Percentiles rank a stretch among this genome's conserved stretches.
phyloP scores from a whole-genome alignment of 768 basidiomycete genomes.

The Tricholoma hemisulphureum region DNA sequence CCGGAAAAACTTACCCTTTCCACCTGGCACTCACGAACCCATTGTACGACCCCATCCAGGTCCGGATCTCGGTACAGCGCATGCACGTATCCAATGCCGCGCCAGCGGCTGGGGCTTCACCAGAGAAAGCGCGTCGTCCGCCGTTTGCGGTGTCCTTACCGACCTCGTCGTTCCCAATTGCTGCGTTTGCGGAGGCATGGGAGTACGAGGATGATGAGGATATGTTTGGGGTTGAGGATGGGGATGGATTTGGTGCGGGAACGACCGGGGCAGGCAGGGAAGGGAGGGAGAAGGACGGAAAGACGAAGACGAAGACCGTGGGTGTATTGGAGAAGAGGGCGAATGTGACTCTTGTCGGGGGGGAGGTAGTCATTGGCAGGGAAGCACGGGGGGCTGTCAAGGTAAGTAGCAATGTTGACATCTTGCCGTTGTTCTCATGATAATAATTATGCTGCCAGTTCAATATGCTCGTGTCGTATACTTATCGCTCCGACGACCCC shows the following conservation, averaged over 20 bases:
- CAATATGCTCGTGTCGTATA: constrained; percentile 92
- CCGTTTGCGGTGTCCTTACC: constrained; percentile 84
- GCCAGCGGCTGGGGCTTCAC: constrained; percentile 36
- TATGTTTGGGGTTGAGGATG: constrained; percentile 77
- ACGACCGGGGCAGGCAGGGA: constrained; percentile 28
- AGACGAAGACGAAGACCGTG: constrained; percentile 55
- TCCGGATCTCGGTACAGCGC: constrained; percentile 79
- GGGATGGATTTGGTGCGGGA: constrained; percentile 44
- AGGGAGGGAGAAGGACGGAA: constrained; percentile 45
- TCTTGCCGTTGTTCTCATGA: background rate
- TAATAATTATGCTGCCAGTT: constrained; percentile 52
- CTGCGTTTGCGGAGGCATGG: constrained; percentile 95
- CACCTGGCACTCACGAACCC: constrained; percentile 93
- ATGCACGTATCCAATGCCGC: constrained; percentile 47
- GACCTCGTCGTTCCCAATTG: constrained; percentile 72
- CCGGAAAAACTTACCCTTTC: constrained; percentile 83
- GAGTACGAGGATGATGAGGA: constrained; percentile 97
- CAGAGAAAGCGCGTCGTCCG: constrained; percentile 61
- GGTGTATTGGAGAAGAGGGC: constrained; percentile 87
- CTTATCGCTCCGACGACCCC: constrained; percentile 89
- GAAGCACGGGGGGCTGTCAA: constrained; percentile 76
- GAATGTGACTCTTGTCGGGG: constrained; percentile 84
- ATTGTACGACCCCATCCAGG: constrained; percentile 91
- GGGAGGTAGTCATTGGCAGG: constrained; percentile 83
- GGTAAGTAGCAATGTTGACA: constrained; percentile 43